phyloP scores from a whole-genome alignment of 495 filamentous ascomycete genomes.

The Beverwykella pulmonaria region DNA sequence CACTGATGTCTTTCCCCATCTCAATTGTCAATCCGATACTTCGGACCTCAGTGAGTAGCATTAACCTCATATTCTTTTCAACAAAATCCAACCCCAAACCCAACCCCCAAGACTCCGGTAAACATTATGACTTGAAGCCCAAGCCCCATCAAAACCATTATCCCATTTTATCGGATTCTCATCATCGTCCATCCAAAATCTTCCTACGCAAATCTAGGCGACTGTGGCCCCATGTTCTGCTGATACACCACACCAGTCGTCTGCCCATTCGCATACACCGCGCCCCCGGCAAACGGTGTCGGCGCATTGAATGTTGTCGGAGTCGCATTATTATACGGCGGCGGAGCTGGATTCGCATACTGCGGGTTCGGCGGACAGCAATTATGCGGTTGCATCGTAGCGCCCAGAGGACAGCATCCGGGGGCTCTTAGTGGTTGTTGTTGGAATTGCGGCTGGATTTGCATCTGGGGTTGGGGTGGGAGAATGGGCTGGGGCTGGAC shows the following conservation, averaged over 20 bases:
- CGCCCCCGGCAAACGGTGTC: neutral
- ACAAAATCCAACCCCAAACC: too few species aligned
- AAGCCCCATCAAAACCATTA: too few species aligned
- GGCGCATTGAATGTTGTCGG: neutral
- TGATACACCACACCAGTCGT: neutral
- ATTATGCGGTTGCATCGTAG: constrained; percentile 2
- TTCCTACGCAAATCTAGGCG: neutral
- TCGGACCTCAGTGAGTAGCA: too few species aligned
- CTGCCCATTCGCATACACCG: constrained; percentile 5
- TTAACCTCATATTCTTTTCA: too few species aligned
- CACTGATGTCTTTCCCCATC: too few species aligned
- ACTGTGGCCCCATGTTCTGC: neutral
- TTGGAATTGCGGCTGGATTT: constrained; percentile 3
- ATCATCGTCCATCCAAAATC: too few species aligned
- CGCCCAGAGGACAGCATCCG: constrained; percentile 12
- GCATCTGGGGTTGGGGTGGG: neutral
- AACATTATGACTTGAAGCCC: too few species aligned
- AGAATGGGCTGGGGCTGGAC: neutral
- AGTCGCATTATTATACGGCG: neutral
- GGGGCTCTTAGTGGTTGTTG: neutral
- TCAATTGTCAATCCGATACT: too few species aligned
- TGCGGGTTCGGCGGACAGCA: constrained; percentile 16
- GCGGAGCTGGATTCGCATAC: neutral
- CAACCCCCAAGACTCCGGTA: too few species aligned
- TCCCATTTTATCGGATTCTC: too few species aligned